Evolutionary conservation across 768 basidiomycete species (phyloP), one percentile per base, ranked within the genome.

Genomic region (Hypsizygus marmoreus): DNA sequence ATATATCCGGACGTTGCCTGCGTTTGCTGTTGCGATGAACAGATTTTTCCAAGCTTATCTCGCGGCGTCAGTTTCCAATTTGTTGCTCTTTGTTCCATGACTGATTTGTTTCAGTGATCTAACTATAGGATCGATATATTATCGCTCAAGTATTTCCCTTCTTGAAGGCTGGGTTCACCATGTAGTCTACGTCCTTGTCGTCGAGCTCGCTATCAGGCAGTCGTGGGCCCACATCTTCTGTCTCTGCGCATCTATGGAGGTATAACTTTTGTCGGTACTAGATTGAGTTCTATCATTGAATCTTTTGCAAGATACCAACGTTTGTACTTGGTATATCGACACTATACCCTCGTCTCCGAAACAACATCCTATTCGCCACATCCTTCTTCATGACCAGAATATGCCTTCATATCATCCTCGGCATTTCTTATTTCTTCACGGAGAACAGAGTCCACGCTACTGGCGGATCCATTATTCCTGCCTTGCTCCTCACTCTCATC

Each of bases 311-410:
- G 75, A 59, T 81, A 22, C 81, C 81, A 6, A 83, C 81, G 0
- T 75, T 81, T 50, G 51, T 80, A 26, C 69, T 82, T 8, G 77
- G 74, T 12, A 30, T 77, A 8, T 67, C 70, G 16, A 73, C 70
- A 36, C 65, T 82, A 22, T 57, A 63, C 51, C 74, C 80, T 6
- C 49, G 49, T 9, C 32, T 75, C 6, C 72, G 80, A 37, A 76
- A 74, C 35, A 74, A 81, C 56, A n/a, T 62, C 42, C 44, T 79
- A 28, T 82, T 82, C 59, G 73, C 76, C 0, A 7, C 68, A 2
- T 52, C 66, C 5, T 82, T 81, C 60, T 80, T 82, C 57, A n/a
- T 61, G 32, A 75, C 77, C 17, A 71, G 81, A 19, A 80, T 83
- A 31, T 29, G 58, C 4, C 62, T 80, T 37, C 79, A 83, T 52